A percentile compares a stretch with the other conserved stretches of the same genome.
Evolutionary conservation across 257 asterid species (phyloP).

Genomic region (Apocynum venetum): DNA sequence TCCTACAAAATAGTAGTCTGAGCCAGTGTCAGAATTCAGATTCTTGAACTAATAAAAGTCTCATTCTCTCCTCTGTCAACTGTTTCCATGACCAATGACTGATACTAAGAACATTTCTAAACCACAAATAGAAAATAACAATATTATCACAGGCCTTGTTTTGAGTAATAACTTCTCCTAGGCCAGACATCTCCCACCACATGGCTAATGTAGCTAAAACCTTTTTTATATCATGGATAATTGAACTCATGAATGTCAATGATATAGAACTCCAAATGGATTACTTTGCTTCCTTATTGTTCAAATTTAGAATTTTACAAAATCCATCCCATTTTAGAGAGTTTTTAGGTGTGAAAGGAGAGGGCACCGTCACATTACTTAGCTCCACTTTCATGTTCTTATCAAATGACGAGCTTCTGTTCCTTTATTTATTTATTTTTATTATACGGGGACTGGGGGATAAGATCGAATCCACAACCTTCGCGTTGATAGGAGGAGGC

Average conservation of each 20-base stretch:
- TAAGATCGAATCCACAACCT: too few species aligned
- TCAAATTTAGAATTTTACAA: background rate
- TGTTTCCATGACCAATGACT: background rate
- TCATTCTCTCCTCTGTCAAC: background rate
- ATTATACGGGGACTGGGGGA: too few species aligned
- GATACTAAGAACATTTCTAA: background rate
- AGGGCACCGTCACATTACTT: too few species aligned
- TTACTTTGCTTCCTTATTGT: background rate
- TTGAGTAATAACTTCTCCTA: background rate
- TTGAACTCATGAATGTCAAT: background rate
- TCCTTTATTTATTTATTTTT: too few species aligned
- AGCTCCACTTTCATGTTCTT: too few species aligned
- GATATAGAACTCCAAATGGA: background rate
- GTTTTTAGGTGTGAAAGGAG: too few species aligned
- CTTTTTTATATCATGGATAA: background rate
- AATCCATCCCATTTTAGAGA: background rate
- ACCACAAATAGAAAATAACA: background rate
- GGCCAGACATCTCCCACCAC: background rate
- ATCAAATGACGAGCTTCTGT: too few species aligned
- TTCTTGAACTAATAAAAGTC: background rate
- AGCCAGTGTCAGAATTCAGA: slow-evolving; percentile 5
- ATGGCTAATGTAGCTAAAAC: background rate
- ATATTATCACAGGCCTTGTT: background rate
- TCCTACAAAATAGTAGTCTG: slow-evolving; percentile 42
- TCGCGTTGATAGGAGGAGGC: too few species aligned